Evolutionary conservation across 306 rosid genomes (phyloP).

Genomic region (Sechiopsis laciniata): DNA sequence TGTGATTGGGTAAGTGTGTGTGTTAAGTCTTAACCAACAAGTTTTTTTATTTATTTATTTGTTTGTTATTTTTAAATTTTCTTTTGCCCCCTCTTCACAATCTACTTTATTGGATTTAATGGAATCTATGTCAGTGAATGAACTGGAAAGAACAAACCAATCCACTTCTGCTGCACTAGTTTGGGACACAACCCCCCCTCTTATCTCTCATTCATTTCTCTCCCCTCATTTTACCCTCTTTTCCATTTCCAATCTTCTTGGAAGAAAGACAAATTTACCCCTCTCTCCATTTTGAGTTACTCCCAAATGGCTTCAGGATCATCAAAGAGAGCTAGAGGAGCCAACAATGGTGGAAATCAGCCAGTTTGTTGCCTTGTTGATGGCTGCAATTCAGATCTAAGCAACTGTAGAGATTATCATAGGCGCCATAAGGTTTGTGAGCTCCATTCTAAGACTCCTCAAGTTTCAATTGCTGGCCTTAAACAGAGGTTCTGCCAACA

Average conservation of each 20-base stretch:
- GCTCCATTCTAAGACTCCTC: conserved; percentile 78
- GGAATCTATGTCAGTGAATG: conserved; percentile 24
- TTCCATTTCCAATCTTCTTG: conserved; percentile 13
- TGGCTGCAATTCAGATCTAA: conserved; percentile 81
- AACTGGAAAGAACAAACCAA: conserved; percentile 24
- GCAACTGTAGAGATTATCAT: conserved; percentile 75
- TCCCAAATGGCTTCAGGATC: conserved; percentile 44
- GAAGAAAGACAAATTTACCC: background rate
- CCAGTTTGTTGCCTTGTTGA: conserved; percentile 77
- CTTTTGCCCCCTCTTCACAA: conserved; percentile 22
- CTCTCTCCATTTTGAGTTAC: background rate
- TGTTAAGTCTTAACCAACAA: conserved; percentile 7
- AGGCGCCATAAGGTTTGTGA: conserved; percentile 98
- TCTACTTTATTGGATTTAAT: conserved; percentile 22
- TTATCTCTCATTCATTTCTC: conserved; percentile 5
- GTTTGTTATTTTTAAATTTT: background rate
- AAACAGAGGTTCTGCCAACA: conserved; percentile 97
- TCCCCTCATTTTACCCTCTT: background rate
- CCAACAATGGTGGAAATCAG: conserved; percentile 39
- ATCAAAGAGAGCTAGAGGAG: conserved; percentile 70
- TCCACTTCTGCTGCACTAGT: conserved; percentile 18
- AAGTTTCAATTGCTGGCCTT: conserved; percentile 71
- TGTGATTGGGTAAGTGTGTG: background rate
- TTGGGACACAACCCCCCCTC: conserved; percentile 5
- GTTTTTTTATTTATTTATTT: background rate